A percentile compares a stretch with the other conserved stretches of the same genome.
Evolutionary conservation across 2,329 filamentous ascomycete species (phyloP).

Genomic region (Colletotrichum ledebouriae): DNA sequence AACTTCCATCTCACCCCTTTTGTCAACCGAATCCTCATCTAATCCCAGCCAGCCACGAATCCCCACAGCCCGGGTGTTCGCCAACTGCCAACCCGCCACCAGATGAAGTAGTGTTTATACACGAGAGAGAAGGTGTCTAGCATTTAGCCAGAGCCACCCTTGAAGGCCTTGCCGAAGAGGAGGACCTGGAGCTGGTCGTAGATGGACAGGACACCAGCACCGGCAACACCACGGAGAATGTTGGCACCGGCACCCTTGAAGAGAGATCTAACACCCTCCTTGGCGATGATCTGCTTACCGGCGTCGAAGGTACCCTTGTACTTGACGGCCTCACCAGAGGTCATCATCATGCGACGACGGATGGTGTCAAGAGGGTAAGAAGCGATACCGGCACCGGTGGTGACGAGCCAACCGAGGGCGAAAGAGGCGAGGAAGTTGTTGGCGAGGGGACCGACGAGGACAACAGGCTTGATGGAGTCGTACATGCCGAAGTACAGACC

Average conservation of each 20-base stretch:
- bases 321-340: conserved; percentile 97
- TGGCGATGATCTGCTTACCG: conserved; percentile 94
- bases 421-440: conserved; percentile 99
- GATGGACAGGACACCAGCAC: conserved; percentile 99
- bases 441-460: conserved; percentile 90
- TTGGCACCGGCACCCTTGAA: conserved; percentile 99
- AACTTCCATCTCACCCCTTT: conserved; percentile 62
- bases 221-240: conserved; percentile 99
- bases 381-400: conserved; percentile 99
- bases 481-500: conserved; percentile 99
- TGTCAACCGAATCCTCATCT: conserved; percentile 54
- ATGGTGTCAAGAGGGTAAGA: conserved; percentile 99
- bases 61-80: conserved; percentile 53
- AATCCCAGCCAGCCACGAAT: conserved; percentile 45
- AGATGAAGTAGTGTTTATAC: conserved; percentile 57
- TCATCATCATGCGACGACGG: conserved; percentile 99
- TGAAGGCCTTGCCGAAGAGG: conserved; percentile 99
- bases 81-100: conserved; percentile 49
- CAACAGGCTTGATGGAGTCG: conserved; percentile 99
- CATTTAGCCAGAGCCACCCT: conserved; percentile 69
- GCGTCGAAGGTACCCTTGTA: conserved; percentile 98
- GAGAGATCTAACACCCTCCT: conserved; percentile 98
- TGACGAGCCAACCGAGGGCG: conserved; percentile 98
- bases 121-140: conserved; percentile 51
- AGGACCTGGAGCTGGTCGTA: conserved; percentile 99